Percentiles rank a stretch among this genome's conserved stretches.
These are phyloP conservation scores for Aspergillus campestris DNA, from an alignment of 495 filamentous ascomycete genomes.

Conservation along the genomic window DNA sequence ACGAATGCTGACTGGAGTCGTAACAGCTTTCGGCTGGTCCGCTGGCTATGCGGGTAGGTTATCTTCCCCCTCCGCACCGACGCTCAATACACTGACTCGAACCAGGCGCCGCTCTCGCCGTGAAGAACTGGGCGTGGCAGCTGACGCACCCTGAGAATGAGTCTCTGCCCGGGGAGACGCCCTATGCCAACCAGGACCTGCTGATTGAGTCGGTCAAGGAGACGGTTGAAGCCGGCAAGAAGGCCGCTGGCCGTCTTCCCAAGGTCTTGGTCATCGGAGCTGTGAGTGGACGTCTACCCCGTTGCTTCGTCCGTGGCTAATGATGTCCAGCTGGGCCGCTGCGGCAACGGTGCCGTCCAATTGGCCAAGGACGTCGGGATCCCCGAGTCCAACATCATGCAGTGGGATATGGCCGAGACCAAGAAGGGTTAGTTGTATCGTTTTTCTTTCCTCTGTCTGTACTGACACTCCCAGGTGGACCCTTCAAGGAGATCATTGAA, in stretches of 20 bases:
- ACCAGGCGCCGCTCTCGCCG: slow-evolving; percentile 56
- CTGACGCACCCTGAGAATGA: slow-evolving; percentile 55
- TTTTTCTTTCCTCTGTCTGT: neutral
- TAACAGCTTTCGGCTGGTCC: slow-evolving; percentile 57
- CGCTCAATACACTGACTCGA: neutral
- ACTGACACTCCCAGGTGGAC: slow-evolving; percentile 46
- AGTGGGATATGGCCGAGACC: slow-evolving; percentile 94
- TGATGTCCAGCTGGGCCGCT: slow-evolving; percentile 56
- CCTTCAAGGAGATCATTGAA: slow-evolving; percentile 81
- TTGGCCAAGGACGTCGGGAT: slow-evolving; percentile 69
- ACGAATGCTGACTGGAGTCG: slow-evolving; percentile 4
- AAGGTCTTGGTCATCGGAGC: slow-evolving; percentile 53
- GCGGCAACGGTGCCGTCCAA: slow-evolving; percentile 78
- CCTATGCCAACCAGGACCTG: slow-evolving; percentile 68
- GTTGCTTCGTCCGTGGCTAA: slow-evolving; percentile 7
- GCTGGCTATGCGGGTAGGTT: slow-evolving; percentile 65
- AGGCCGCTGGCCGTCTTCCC: slow-evolving; percentile 42
- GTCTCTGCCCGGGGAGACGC: slow-evolving; percentile 57
- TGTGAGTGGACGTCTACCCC: slow-evolving; percentile 20
- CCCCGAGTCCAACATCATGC: slow-evolving; percentile 61
- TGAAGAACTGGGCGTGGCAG: slow-evolving; percentile 88
- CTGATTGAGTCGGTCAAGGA: slow-evolving; percentile 68
- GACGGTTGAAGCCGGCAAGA: slow-evolving; percentile 50
- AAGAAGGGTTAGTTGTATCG: slow-evolving; percentile 23
- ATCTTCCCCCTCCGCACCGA: neutral